Base-by-base conservation (phyloP, 257 asterid species). In the Cinchona pubescens region DNA sequence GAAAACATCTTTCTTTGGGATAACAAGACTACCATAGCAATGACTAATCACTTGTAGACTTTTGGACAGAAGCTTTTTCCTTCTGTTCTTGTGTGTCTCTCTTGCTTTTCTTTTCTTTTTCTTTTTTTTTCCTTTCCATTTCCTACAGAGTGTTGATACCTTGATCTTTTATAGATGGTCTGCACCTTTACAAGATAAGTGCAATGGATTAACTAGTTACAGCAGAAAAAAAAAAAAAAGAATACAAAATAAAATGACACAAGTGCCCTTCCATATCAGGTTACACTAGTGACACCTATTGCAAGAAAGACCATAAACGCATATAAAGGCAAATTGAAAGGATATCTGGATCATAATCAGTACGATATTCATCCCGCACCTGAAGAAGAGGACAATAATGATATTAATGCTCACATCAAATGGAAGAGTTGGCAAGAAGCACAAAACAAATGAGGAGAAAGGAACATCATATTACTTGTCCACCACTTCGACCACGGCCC, bases 261-360 rank as follows among this genome's bases (percentile, higher is more conserved):
- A 75, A 25, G 3, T 32, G 16, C 29, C 37, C 65, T 32, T 12
- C 4, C 71, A 75, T 37, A 32, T 16, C 21, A 38, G 19, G 3
- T 46, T 53, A 49, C 37, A 25, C 43, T 18, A 23, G 35, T 66
- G 25, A 25, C 7, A 16, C 71, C 51, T 62, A 73, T 34, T 23
- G 23, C 18, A 30, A 53, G 58, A 48, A 49, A 56, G 14, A 19
- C 45, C 56, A 51, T 13, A 56, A 37, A 8, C 29, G 25, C 18
- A 15, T 37, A 42, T 2, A 18, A 63, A 19, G 19, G 56, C 5
- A 43, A 64, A 37, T 10, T 40, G 48, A 55, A 91, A 92, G 99
- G 99, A 95, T 92, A 95, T 95, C 99, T 90, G 99, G 98, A 79
- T 95, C 99, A 76, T 95, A 95, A 82, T 95, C 99, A 2, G 98